Base-by-base conservation (phyloP, 805 yeast genomes). In the Kodamaea sagamina region DNA sequence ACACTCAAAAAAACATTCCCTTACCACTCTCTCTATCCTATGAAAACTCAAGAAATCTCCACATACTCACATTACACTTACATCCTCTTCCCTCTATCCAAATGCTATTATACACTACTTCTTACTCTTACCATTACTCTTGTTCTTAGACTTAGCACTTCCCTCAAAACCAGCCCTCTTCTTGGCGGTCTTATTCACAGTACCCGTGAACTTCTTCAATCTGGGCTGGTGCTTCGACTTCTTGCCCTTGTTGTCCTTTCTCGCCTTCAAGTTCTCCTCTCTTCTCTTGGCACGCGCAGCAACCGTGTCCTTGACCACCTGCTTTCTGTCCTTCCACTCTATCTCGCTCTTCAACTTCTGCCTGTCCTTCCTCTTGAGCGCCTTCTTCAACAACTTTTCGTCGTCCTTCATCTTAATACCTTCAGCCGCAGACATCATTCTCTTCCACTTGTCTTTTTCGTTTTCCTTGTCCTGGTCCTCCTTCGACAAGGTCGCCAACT, bases 91-190 rank as follows among this genome's bases (percentile, higher is more conserved):
- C n/a, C 29, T 4, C 4, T 24, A n/a, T 36, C n/a, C 24, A 4
- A 22, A 22, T 39, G 28, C 32, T 29, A 15, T 12, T 29, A 6
- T 26, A 25, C 28, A 22, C 26, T 32, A 6, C 27, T 40, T 25
- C 43, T 39, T 32, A 12, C 37, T 26, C 32, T 27, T 37, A 18
- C 34, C 25, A 17, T 18, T 28, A 18, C 29, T 28, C 36, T 39
- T 59, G 51, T 60, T 66, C 50, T 69, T 68, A 19, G 69, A 60
- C 49, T 71, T 71, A 41, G 74, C 74, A 44, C 77, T 70, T 17
- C 97, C 97, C 71, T 89, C 97, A 61, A 89, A 89, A 1, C 97
- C 97, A n/a, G 97, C 95, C 62, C 93, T 70, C 53, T 71, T 71
- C 52, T 68, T 68, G 41, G 60, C 58, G 55, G 73, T 72, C 48